A percentile compares a stretch with the other conserved stretches of the same genome.
These are phyloP conservation scores for Umbelopsis isabellina DNA, from an alignment of 192 early-diverging fungal genomes.

Conservation along the genomic window DNA sequence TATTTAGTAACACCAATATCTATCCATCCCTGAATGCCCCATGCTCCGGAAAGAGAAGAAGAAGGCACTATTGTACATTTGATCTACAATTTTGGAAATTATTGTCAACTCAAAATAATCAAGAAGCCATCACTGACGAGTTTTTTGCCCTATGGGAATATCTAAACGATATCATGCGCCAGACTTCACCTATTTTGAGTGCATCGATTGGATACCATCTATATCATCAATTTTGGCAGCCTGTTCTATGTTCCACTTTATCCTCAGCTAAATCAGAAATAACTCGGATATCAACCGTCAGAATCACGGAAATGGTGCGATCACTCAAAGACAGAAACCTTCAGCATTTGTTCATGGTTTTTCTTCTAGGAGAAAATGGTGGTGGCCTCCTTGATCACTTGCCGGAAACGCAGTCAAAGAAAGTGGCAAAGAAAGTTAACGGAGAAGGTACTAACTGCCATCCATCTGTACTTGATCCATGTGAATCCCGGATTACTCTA, in stretches of 20 bases:
- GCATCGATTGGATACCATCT: constrained; percentile 37
- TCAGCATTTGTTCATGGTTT: constrained; percentile 36
- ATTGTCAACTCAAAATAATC: constrained; percentile 9
- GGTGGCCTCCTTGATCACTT: constrained; percentile 31
- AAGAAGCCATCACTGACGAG: constrained; percentile 28
- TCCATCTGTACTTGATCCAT: neutral
- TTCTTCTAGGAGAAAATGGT: constrained; percentile 41
- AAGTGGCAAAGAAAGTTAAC: neutral
- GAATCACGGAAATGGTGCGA: constrained; percentile 44
- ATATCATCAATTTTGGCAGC: constrained; percentile 42
- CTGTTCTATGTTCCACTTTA: constrained; percentile 33
- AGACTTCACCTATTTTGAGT: constrained; percentile 35
- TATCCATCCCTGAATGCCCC: constrained; percentile 11
- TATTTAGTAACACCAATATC: neutral
- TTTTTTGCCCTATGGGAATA: constrained; percentile 48
- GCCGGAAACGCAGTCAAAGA: neutral
- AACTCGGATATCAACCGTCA: constrained; percentile 31
- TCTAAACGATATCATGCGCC: constrained; percentile 38
- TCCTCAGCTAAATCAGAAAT: constrained; percentile 34
- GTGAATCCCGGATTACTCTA: constrained; percentile 34
- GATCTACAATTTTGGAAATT: constrained; percentile 33
- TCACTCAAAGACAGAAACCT: constrained; percentile 37
- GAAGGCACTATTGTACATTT: constrained; percentile 37
- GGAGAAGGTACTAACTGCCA: neutral
- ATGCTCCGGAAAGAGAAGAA: constrained; percentile 8